phyloP scores from a whole-genome alignment of 1,139 yeast species.

The Hansenula sp. region DNA sequence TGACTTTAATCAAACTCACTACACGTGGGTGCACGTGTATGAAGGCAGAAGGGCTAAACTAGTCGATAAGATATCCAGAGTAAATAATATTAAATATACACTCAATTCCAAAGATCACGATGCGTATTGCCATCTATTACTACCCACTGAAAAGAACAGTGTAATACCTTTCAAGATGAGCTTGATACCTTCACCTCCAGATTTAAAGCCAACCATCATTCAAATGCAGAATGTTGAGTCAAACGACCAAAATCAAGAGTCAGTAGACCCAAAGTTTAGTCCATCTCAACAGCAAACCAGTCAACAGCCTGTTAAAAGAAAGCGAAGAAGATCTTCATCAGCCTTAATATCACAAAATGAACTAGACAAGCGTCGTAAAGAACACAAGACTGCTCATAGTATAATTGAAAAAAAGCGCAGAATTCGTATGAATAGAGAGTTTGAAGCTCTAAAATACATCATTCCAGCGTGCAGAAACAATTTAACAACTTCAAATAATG shows the following conservation, averaged over 20 bases:
- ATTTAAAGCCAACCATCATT: constrained; percentile 56
- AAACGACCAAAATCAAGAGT: neutral
- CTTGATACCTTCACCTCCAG: constrained; percentile 52
- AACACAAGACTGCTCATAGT: constrained; percentile 63
- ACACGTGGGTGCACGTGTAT: neutral
- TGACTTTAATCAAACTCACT: neutral
- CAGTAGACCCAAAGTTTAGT: neutral
- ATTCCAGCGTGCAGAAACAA: constrained; percentile 70
- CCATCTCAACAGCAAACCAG: neutral
- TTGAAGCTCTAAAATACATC: constrained; percentile 71
- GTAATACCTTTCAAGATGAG: too few species aligned
- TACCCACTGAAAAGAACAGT: too few species aligned
- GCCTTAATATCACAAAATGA: constrained; percentile 47
- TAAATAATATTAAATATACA: too few species aligned
- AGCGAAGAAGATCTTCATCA: constrained; percentile 37
- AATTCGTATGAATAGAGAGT: constrained; percentile 75
- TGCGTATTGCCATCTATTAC: neutral
- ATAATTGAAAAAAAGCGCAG: constrained; percentile 78
- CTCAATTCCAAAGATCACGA: neutral
- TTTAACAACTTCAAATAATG: constrained; percentile 24
- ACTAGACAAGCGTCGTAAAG: constrained; percentile 49
- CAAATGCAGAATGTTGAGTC: constrained; percentile 38
- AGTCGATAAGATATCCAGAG: too few species aligned
- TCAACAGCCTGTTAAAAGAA: constrained; percentile 30
- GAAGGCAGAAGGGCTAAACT: too few species aligned